Evolutionary conservation across 2,329 filamentous ascomycete genomes (phyloP), one percentile per base, ranked within the genome.

Genomic region (Myotisia sp.): DNA sequence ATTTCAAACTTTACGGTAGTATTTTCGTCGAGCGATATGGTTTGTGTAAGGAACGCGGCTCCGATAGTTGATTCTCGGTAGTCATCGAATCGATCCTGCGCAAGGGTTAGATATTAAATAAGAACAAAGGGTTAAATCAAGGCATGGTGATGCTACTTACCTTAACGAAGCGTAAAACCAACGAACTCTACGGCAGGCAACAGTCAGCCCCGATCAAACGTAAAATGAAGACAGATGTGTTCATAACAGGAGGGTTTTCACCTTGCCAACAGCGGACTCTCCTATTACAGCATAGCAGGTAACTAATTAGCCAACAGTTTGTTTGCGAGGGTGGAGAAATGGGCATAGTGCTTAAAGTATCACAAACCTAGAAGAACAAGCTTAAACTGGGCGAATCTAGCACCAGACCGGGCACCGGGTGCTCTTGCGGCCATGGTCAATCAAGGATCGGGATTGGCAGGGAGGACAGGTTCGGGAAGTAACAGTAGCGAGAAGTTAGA

Each of bases 1-100:
- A 98, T 98, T 64, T 98, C 90, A 55, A 98, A 98, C 69, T 98
- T 98, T 63, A 98, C 87, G 37, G 90, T 98, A 40, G 90, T 95
- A 62, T 76, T 90, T 56, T 95, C 90, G 59, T 95, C 87, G 61
- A 98, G 79, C 38, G 87, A 87, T 59, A 98, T 94, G 48, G 90
- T 98, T 64, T 98, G 90, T 52, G 90, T 98, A 47, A 98, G 74
- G 71, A 98, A 98, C 47, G 92, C 92, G 50, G 92, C 90, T 61
- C 90, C 87, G 63, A 94, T 94, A 42, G 87, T 94, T 37, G 86
- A 93, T 75, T 94, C 87, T 63, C 86, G 77, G 68, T 94, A 94
- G 61, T 81, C 77, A 68, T 98, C 90, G 64, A 98, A 98, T 83
- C 95, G 90, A 63, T 98, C 87, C 85, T 93, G 52, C 32, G 7